Evolutionary conservation across 495 filamentous ascomycete species (phyloP), one percentile per base, ranked within the genome.

Genomic region (Aspergillus heteromorphus): DNA sequence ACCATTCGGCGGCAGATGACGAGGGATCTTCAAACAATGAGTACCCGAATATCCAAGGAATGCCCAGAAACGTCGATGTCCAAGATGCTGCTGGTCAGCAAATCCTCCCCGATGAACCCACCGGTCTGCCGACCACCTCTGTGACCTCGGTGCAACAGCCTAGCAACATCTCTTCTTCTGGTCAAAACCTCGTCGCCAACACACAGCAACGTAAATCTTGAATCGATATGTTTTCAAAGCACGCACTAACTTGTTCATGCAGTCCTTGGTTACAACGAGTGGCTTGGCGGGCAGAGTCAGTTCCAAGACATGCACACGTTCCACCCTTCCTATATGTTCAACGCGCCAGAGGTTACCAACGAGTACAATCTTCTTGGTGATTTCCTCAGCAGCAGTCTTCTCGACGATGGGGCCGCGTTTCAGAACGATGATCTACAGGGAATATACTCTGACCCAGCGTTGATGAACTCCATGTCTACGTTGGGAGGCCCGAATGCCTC

Each of bases 351-450:
- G 68, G 87, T 96, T 55, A 90, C 88, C 25, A 91, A 89, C 68
- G 93, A 99, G 72, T 97, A 95, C 66, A 95, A 96, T 64, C 76
- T 97, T 53, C 81, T 99, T 56, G 96, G 95, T 60, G 91, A 97
- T 69, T 99, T 97, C 66, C 81, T 97, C 56, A 91, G 86, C 68
- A 92, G 83, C 58, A 91, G 86, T 68, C 71, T 97, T 27, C 71
- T 95, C 45, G 91, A 96, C 65, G 91, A 95, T 66, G 82, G 81
- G 31, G 77, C 76, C 3, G 70, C 87, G 41, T 80, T 87, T 51
- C 69, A 80, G 51, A 83, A 84, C 50, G 88, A 91, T 51, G 80
- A 81, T 19, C 67, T 76, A 50, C 78, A 78, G 52, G 68, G 71
- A 5, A 65, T 83, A 8, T 81, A 83, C 62, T 74, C 77, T 17